phyloP scores from a whole-genome alignment of 2,329 filamentous ascomycete species.

The Mycogone perniciosa region DNA sequence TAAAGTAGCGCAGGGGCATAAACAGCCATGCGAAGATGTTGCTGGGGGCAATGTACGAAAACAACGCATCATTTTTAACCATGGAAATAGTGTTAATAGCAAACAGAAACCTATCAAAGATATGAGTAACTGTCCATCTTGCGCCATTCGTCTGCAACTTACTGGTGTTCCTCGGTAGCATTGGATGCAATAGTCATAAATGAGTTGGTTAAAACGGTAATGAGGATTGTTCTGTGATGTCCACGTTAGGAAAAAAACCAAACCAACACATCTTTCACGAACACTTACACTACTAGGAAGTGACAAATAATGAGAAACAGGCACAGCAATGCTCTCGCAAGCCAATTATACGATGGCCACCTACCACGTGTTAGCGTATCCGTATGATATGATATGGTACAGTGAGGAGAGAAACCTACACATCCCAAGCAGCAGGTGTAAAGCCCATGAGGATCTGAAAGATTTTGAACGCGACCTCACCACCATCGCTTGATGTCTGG shows the following conservation, averaged over 20 bases:
- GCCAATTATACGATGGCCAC: slow-evolving; percentile 67
- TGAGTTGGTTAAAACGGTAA: slow-evolving; percentile 92
- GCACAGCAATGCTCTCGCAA: slow-evolving; percentile 70
- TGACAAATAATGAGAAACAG: slow-evolving; percentile 91
- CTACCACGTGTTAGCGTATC: slow-evolving; percentile 24
- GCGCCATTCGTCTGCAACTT: slow-evolving; percentile 19
- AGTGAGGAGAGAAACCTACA: slow-evolving; percentile 42
- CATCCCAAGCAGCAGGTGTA: slow-evolving; percentile 88
- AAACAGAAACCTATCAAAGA: slow-evolving; percentile 62
- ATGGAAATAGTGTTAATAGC: slow-evolving; percentile 96
- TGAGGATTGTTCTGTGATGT: slow-evolving; percentile 64
- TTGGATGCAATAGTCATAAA: slow-evolving; percentile 95
- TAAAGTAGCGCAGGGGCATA: slow-evolving; percentile 72
- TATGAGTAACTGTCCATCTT: slow-evolving; percentile 7
- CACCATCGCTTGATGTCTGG: slow-evolving; percentile 61
- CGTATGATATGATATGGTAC: background rate
- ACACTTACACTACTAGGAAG: slow-evolving; percentile 71
- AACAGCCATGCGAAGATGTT: slow-evolving; percentile 89
- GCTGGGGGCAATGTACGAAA: slow-evolving; percentile 86
- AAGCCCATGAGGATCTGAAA: slow-evolving; percentile 96
- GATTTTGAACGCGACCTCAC: slow-evolving; percentile 77
- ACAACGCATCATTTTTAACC: slow-evolving; percentile 96
- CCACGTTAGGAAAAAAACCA: slow-evolving; percentile 3
- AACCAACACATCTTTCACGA: too few relatives aligned
- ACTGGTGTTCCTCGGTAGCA: slow-evolving; percentile 82